A percentile compares a stretch with the other conserved stretches of the same genome.
These are phyloP conservation scores for Phytophthora citrophthora DNA, from an alignment of 352 stramenopile genomes.

Conservation along the genomic window DNA sequence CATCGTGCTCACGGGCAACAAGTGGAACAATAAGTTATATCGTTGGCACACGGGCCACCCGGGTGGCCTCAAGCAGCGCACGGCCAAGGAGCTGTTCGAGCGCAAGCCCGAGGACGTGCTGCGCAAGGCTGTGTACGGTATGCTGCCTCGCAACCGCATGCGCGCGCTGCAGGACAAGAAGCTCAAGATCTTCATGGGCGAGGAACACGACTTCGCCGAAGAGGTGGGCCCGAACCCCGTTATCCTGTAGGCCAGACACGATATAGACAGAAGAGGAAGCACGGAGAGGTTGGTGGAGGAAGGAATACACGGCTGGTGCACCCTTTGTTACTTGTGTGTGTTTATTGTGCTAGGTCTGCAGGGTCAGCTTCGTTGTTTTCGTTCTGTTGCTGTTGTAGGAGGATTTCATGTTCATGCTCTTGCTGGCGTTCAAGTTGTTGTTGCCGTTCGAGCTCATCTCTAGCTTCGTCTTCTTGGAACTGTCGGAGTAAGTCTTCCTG, in stretches of 20 bases:
- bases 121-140: slow-evolving; percentile 96
- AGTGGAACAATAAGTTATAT: slow-evolving; percentile 98
- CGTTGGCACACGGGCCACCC: slow-evolving; percentile 98
- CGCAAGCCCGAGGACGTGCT: slow-evolving; percentile 96
- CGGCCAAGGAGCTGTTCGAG: slow-evolving; percentile 94
- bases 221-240: slow-evolving; percentile 90
- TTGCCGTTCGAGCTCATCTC: slow-evolving; percentile 19
- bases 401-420: slow-evolving; percentile 1
- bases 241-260: slow-evolving; percentile 60
- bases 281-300: background rate
- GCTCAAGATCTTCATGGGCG: slow-evolving; percentile 96
- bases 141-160: slow-evolving; percentile 98
- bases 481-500: slow-evolving; percentile 32
- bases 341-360: background rate
- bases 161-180: slow-evolving; percentile 94
- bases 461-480: slow-evolving; percentile 29
- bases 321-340: slow-evolving; percentile 13
- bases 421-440: slow-evolving; percentile 5
- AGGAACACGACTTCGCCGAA: slow-evolving; percentile 91
- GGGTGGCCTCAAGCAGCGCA: slow-evolving; percentile 96
- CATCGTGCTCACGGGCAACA: slow-evolving; percentile 96
- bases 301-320: slow-evolving; percentile 21
- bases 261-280: slow-evolving; percentile 26
- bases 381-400: slow-evolving; percentile 9
- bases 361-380: background rate